Percentiles rank a stretch among this genome's conserved stretches.
These are phyloP conservation scores for Penicillium odoratum DNA, from an alignment of 495 filamentous ascomycete genomes.

Conservation along the genomic window DNA sequence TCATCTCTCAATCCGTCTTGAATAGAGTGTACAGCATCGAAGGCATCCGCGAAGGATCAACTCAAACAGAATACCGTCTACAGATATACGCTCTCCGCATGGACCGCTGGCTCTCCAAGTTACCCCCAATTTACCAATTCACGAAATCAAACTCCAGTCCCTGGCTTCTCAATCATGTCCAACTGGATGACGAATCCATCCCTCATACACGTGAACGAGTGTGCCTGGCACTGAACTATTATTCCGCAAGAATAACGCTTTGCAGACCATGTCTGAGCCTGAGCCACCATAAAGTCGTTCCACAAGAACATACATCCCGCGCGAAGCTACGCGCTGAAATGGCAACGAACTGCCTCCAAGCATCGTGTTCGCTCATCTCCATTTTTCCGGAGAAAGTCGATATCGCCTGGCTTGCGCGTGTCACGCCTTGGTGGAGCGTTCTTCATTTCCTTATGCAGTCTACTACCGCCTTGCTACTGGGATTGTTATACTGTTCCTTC, in stretches of 20 bases:
- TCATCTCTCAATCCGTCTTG: background rate
- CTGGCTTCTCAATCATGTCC: background rate
- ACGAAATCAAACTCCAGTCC: background rate
- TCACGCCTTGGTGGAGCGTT: slow-evolving; percentile 3
- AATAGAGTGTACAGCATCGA: background rate
- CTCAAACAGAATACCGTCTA: background rate
- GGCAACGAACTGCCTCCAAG: background rate
- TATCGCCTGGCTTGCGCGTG: background rate
- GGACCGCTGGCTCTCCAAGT: slow-evolving; percentile 3
- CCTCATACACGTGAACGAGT: background rate
- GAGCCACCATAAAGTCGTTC: background rate
- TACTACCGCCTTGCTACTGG: background rate
- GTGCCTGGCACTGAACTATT: slow-evolving; percentile 1
- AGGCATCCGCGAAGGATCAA: background rate
- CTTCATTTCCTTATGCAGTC: slow-evolving; percentile 7
- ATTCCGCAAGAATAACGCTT: background rate
- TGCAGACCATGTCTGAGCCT: background rate
- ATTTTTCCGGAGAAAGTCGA: background rate
- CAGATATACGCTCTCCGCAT: slow-evolving; percentile 1
- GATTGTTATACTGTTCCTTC: background rate
- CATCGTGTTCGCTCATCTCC: background rate
- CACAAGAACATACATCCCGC: background rate
- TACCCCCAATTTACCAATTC: background rate
- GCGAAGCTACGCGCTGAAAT: background rate
- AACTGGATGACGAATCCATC: background rate